Evolutionary conservation across 768 basidiomycete genomes (phyloP).

Genomic region (Amanita fuliginea): DNA sequence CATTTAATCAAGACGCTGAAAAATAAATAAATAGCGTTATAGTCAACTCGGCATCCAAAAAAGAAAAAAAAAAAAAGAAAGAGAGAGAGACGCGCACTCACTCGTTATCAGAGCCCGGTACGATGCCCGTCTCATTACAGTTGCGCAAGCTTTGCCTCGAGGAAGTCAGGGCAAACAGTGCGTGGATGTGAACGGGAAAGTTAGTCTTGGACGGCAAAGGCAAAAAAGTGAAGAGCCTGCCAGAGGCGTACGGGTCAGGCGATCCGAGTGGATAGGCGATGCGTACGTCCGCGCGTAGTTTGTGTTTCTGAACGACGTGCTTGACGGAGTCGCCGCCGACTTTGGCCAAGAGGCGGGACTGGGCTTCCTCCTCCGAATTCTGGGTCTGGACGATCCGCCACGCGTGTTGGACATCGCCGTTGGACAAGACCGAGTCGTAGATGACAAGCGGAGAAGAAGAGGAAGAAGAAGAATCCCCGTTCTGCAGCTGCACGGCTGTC

Average conservation of each 20-base stretch:
- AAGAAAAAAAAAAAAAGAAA: no score
- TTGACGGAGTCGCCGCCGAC: not conserved
- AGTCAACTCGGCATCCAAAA: not conserved
- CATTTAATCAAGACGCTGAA: slow-evolving; percentile 33
- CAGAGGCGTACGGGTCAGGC: slow-evolving; percentile 12
- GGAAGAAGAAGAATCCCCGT: no score
- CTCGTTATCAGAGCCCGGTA: slow-evolving; percentile 28
- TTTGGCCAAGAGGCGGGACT: not conserved
- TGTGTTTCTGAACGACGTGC: slow-evolving; percentile 22
- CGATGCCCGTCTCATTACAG: slow-evolving; percentile 25
- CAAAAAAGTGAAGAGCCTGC: slow-evolving; percentile 37
- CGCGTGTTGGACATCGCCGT: not conserved
- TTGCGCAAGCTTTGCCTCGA: slow-evolving; percentile 35
- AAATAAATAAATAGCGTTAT: not conserved
- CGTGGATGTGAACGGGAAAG: slow-evolving; percentile 36
- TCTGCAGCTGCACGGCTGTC: not conserved
- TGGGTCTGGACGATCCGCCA: slow-evolving; percentile 24
- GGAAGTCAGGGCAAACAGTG: slow-evolving; percentile 32
- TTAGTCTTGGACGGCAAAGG: slow-evolving; percentile 35
- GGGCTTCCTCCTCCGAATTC: slow-evolving; percentile 2
- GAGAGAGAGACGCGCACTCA: slow-evolving; percentile 13
- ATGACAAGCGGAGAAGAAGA: not conserved
- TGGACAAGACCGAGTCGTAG: slow-evolving; percentile 1
- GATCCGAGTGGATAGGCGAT: slow-evolving; percentile 23
- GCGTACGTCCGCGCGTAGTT: slow-evolving; percentile 27